These are phyloP conservation scores for Leccinellum rugosiceps DNA, from an alignment of 768 basidiomycete genomes.

Conservation along the genomic window DNA sequence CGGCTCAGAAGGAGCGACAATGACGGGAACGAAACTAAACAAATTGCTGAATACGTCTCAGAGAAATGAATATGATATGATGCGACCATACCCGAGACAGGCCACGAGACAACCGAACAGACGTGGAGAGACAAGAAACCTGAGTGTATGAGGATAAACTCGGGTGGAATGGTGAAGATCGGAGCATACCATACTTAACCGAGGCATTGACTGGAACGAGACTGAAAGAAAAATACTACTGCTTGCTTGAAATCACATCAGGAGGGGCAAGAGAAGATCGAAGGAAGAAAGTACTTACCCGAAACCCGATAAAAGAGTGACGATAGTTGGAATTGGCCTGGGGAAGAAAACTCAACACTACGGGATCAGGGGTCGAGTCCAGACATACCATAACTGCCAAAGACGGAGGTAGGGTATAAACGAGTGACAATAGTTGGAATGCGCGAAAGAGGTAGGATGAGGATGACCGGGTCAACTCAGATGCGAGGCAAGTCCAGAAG, in stretches of 20 bases:
- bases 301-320: slow-evolving; percentile 11
- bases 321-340: slow-evolving; percentile 12
- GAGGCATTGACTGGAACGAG: not conserved
- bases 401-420: not conserved
- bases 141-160: not conserved
- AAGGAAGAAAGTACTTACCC: not conserved
- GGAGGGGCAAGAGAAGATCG: not conserved
- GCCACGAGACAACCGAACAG: not conserved
- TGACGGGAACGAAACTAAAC: not conserved
- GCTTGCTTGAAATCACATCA: not conserved
- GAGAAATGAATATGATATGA: not conserved
- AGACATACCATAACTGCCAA: slow-evolving; percentile 4
- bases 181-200: slow-evolving; percentile 3
- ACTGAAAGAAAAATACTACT: not conserved
- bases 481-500: not conserved
- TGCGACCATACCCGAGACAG: slow-evolving; percentile 9
- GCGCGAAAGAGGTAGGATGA: too few relatives aligned
- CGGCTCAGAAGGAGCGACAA: not conserved
- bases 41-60: not conserved
- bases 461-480: not conserved
- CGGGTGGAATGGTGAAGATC: not conserved
- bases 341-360: not conserved
- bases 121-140: not conserved
- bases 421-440: slow-evolving; percentile 18
- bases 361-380: not conserved